Percentiles rank a stretch among this genome's conserved stretches.
phyloP scores from a whole-genome alignment of 495 filamentous ascomycete species.

The Endocarpon pusillum region DNA sequence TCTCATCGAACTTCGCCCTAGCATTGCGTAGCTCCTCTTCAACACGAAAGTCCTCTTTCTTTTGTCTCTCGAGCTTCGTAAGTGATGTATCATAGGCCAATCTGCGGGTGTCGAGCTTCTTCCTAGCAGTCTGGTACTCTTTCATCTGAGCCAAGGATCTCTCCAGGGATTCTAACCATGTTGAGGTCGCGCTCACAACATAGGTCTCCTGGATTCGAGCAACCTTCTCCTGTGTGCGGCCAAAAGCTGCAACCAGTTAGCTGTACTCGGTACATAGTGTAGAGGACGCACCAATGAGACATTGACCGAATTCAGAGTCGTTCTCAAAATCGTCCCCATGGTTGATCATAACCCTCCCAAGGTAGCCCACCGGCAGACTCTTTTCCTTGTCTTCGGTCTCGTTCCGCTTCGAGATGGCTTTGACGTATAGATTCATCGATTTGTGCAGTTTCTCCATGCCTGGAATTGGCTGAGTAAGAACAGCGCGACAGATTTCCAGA shows the following conservation, averaged over 20 bases:
- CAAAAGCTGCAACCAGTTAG: conserved; percentile 37
- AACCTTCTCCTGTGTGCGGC: conserved; percentile 73
- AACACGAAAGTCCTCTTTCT: conserved; percentile 80
- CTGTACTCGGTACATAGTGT: not conserved
- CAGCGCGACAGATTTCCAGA: not conserved
- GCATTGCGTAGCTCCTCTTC: conserved; percentile 86
- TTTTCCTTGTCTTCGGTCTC: conserved; percentile 79
- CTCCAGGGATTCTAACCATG: conserved; percentile 86
- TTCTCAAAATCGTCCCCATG: conserved; percentile 90
- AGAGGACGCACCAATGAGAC: conserved; percentile 50
- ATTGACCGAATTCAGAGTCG: conserved; percentile 85
- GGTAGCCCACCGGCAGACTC: conserved; percentile 56
- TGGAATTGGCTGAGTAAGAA: conserved; percentile 18
- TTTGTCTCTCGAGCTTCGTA: conserved; percentile 83
- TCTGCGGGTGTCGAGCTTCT: conserved; percentile 85
- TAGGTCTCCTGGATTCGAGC: conserved; percentile 78
- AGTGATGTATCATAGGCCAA: conserved; percentile 84
- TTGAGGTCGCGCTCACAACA: conserved; percentile 60
- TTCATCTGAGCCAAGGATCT: conserved; percentile 88
- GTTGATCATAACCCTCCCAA: conserved; percentile 74
- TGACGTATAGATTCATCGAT: conserved; percentile 78
- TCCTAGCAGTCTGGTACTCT: conserved; percentile 85
- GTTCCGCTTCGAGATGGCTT: conserved; percentile 72
- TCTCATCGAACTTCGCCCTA: conserved; percentile 93
- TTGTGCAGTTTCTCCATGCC: conserved; percentile 85